Percentiles rank a stretch among this genome's conserved stretches.
phyloP scores from a whole-genome alignment of 768 basidiomycete genomes.

The Leucocoprinus sp. region DNA sequence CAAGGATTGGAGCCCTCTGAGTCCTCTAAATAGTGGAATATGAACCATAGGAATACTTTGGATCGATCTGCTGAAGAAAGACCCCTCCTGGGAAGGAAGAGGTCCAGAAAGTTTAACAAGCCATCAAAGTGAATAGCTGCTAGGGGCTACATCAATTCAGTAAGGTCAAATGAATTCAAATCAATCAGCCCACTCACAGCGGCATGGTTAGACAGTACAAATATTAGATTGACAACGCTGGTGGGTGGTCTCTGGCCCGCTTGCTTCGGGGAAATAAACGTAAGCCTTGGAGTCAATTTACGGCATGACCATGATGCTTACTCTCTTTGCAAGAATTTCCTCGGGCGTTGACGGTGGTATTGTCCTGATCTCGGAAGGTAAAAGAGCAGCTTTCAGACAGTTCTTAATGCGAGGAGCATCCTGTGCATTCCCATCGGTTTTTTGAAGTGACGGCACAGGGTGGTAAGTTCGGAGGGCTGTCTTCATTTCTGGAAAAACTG shows the following conservation, averaged over 20 bases:
- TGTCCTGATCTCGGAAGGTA: conserved; percentile 59
- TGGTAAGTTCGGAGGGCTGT: conserved; percentile 86
- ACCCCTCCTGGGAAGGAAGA: conserved; percentile 68
- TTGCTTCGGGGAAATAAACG: conserved; percentile 30
- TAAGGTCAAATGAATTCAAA: background rate
- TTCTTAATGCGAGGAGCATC: conserved; percentile 92
- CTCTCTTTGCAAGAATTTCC: conserved; percentile 62
- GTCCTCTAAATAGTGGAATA: conserved; percentile 75
- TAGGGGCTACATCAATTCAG: conserved; percentile 35
- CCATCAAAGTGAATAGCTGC: conserved; percentile 68
- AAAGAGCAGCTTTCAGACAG: conserved; percentile 72
- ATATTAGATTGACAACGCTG: conserved; percentile 79
- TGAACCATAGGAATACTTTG: conserved; percentile 73
- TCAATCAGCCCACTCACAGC: conserved; percentile 40
- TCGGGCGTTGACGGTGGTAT: conserved; percentile 66
- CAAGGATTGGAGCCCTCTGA: conserved; percentile 64
- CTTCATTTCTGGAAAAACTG: conserved; percentile 92
- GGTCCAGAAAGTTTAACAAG: conserved; percentile 68
- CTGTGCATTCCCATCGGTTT: conserved; percentile 81
- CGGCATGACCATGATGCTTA: conserved; percentile 26
- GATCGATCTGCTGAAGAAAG: conserved; percentile 70
- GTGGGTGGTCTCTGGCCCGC: conserved; percentile 66
- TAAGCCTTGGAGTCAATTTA: conserved; percentile 11
- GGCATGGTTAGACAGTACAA: conserved; percentile 73
- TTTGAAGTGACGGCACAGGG: conserved; percentile 83